Conservation (phyloP, 2,329 filamentous ascomycete genomes). For the Monosporascus ibericus region DNA sequence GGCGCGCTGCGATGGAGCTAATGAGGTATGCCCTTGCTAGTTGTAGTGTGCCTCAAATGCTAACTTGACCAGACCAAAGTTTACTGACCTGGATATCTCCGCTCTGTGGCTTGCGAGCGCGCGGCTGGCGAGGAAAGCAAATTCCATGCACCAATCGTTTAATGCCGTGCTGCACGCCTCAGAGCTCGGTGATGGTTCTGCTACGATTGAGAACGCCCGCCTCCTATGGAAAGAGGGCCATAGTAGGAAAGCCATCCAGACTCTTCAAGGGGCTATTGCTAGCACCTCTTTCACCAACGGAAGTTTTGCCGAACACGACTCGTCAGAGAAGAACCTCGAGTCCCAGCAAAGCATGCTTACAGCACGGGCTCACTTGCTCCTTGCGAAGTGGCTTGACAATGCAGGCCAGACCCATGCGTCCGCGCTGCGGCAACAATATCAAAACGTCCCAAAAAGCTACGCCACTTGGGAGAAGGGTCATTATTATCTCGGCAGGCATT, state of each 20-base stretch:
- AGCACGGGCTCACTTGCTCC: conserved; percentile 76
- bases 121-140: conserved; percentile 77
- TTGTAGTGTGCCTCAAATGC: conserved; percentile 21
- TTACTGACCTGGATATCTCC: conserved; percentile 69
- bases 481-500: conserved; percentile 94
- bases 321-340: conserved; percentile 35
- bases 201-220: conserved; percentile 89
- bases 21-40: conserved; percentile 46
- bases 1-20: conserved; percentile 81
- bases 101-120: conserved; percentile 81
- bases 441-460: conserved; percentile 66
- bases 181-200: conserved; percentile 74
- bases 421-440: conserved; percentile 74
- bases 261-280: conserved; percentile 78
- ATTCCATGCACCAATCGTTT: conserved; percentile 80
- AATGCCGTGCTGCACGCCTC: conserved; percentile 88
- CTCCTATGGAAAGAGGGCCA: conserved; percentile 91
- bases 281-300: conserved; percentile 65
- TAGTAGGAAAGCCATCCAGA: conserved; percentile 90
- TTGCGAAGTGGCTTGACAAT: conserved; percentile 94
- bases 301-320: conserved; percentile 28
- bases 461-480: conserved; percentile 90
- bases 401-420: conserved; percentile 88
- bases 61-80: conserved; percentile 42
- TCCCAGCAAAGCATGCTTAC: conserved; percentile 54